Base-by-base conservation (phyloP, 768 basidiomycete genomes). In the Boletus subcaerulescens region DNA sequence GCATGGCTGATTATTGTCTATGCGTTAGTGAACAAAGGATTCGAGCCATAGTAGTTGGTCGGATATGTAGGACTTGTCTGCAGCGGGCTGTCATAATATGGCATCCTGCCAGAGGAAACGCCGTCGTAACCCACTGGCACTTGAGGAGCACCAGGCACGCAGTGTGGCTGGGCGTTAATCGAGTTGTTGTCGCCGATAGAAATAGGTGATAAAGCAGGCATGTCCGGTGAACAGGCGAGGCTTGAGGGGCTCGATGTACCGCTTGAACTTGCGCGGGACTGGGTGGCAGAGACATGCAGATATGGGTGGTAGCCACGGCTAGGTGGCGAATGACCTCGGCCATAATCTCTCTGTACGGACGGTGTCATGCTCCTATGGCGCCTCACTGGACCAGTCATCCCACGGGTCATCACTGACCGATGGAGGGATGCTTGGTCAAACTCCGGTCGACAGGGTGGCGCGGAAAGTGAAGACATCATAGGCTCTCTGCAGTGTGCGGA, bases 361-460 rank as follows among this genome's bases (percentile, higher is more conserved):
- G 89, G 89, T 9, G 89, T 91, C 79, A 87, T 88, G 68, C 87
- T 89, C 52, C 89, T 78, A 64, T 89, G 83, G 44, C 89, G 77
- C 48, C 87, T 74, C 44, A 84, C 77, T 11, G 87, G 85, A 11
- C 87, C 86, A n/a, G 79, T 64, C 13, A 75, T 79, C 8, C 51
- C 63, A 12, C 65, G 64, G 15, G 60, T 51, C 53, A 63, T 63
- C 17, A 60, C 48, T 13, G 66, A 63, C 15, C 60, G 64, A 40
- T 63, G 65, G 17, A 69, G 59, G 20, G 66, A 55, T n/a, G 57
- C 71, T 56, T 62, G 85, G 80, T 70, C 87, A 50, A 89, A 89
- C 11, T 75, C 74, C 45, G 80, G 79, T 68, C 86, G 84, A 63
- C 86, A 84, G 39, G 87, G 81, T 14, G 89, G 85, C 2, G 86